These are phyloP conservation scores for Pythium monospermum DNA, from an alignment of 352 stramenopile genomes.

Conservation along the genomic window DNA sequence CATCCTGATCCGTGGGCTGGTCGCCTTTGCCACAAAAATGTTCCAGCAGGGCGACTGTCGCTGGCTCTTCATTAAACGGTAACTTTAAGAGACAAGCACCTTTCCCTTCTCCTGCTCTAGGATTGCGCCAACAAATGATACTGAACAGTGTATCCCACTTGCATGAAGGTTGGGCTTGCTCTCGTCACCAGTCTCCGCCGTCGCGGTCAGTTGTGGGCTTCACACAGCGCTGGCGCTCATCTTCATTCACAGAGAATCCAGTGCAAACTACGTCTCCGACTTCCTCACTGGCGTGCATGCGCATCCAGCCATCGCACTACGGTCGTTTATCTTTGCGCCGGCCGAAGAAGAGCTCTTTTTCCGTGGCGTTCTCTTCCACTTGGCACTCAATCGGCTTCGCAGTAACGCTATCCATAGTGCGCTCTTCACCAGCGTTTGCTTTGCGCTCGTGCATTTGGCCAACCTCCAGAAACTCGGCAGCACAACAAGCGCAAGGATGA, in stretches of 20 bases:
- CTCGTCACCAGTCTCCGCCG: background rate
- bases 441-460: conserved; percentile 43
- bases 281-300: background rate
- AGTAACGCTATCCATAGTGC: conserved; percentile 19
- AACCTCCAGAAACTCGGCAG: conserved; percentile 17
- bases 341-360: conserved; percentile 65
- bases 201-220: background rate
- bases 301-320: conserved; percentile 11
- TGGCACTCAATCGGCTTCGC: conserved; percentile 37
- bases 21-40: conserved; percentile 3
- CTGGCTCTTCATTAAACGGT: conserved; percentile 5
- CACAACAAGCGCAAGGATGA: background rate
- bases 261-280: background rate
- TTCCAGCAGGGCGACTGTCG: conserved; percentile 14
- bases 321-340: conserved; percentile 35
- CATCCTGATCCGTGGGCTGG: conserved; percentile 3
- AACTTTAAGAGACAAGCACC: background rate
- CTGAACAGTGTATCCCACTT: too few relatives aligned
- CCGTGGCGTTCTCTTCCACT: conserved; percentile 41
- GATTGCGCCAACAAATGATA: too few relatives aligned
- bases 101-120: too few relatives aligned
- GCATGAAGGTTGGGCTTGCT: background rate
- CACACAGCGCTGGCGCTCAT: background rate
- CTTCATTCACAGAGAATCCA: background rate
- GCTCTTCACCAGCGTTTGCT: conserved; percentile 32